phyloP scores from a whole-genome alignment of 495 filamentous ascomycete species.

The Aspergillus bertholletiae region DNA sequence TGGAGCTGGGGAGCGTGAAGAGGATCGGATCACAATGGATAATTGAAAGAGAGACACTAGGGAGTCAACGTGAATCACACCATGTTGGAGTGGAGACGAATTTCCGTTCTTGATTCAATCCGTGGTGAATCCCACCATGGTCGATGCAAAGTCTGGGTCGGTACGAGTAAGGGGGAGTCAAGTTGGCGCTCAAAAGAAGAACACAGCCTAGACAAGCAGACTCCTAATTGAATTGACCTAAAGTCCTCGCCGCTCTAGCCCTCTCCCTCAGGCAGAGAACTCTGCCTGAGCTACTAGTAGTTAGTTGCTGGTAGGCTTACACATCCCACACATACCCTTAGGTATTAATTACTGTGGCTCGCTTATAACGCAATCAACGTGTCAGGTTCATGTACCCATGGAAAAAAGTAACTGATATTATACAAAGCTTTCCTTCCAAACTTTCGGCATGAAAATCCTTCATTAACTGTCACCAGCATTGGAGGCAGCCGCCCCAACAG shows the following conservation, averaged over 20 bases:
- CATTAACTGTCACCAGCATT: background rate
- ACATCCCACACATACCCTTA: too few relatives aligned
- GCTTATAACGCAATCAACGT: background rate
- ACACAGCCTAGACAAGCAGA: too few relatives aligned
- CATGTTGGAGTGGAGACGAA: background rate
- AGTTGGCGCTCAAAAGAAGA: background rate
- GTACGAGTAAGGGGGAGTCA: background rate
- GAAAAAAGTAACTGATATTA: conserved; percentile 3
- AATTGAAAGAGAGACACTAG: background rate
- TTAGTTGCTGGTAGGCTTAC: too few relatives aligned
- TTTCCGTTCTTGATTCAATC: too few relatives aligned
- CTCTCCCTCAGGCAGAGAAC: too few relatives aligned
- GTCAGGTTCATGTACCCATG: background rate
- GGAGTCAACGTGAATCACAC: background rate
- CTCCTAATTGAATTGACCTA: background rate
- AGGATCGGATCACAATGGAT: background rate
- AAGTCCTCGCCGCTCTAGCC: background rate
- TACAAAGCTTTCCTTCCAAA: conserved; percentile 9
- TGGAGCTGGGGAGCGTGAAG: background rate
- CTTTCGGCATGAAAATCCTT: background rate
- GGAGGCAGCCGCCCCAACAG: background rate
- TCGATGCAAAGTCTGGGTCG: background rate
- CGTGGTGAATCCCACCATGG: too few relatives aligned
- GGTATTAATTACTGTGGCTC: background rate
- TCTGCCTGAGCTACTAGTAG: too few relatives aligned